These are phyloP conservation scores for Antitrichia curtipendula DNA, from an alignment of 225 moss, liverwort and hornwort species.

Conservation along the genomic window DNA sequence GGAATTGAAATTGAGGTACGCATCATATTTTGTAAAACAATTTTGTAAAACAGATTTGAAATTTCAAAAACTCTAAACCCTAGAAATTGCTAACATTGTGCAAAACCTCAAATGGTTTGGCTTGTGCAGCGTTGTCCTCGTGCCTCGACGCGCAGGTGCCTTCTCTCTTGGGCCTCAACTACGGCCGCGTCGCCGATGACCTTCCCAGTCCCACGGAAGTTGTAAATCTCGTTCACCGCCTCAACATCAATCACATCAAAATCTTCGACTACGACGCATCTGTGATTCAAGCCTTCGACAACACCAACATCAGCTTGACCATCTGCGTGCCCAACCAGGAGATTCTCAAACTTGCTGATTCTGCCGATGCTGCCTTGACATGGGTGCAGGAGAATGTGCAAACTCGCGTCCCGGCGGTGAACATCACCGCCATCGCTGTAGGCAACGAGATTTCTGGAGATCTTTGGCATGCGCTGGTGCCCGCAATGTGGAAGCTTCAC, in stretches of 20 bases:
- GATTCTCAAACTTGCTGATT: slow-evolving; percentile 15
- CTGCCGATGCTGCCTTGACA: not conserved
- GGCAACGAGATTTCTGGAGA: slow-evolving; percentile 39
- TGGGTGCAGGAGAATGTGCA: slow-evolving; percentile 53
- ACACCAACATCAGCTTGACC: slow-evolving; percentile 23
- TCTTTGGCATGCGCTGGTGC: slow-evolving; percentile 47
- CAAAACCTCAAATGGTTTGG: not conserved
- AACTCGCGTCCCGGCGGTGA: slow-evolving; percentile 1
- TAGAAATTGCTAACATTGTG: not conserved
- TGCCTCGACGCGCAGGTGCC: not conserved
- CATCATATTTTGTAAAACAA: too few relatives aligned
- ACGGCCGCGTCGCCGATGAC: slow-evolving; percentile 48
- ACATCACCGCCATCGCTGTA: slow-evolving; percentile 39
- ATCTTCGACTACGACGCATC: slow-evolving; percentile 36
- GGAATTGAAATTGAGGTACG: not conserved
- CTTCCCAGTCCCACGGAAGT: slow-evolving; percentile 29
- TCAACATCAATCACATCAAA: slow-evolving; percentile 30
- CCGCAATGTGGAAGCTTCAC: slow-evolving; percentile 61
- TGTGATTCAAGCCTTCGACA: slow-evolving; percentile 41
- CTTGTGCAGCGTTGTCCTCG: not conserved
- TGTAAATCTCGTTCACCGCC: slow-evolving; percentile 9
- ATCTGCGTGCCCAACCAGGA: slow-evolving; percentile 49
- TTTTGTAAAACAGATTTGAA: too few relatives aligned
- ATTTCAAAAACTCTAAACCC: not conserved
- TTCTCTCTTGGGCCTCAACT: slow-evolving; percentile 42